Evolutionary conservation across 768 basidiomycete species (phyloP).

Genomic region (Rhizopogon vulgaris): DNA sequence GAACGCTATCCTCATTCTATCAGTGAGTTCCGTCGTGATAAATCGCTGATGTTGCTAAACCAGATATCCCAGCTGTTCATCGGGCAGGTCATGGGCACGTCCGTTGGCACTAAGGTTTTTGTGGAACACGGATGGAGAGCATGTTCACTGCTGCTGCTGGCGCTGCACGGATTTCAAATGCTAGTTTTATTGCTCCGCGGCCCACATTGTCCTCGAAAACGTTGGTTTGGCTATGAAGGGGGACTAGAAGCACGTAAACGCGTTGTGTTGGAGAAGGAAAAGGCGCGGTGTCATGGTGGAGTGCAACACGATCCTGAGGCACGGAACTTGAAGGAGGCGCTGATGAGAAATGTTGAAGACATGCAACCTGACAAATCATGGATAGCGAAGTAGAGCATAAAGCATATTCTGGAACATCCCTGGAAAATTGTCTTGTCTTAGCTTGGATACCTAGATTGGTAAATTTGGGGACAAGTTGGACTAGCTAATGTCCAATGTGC

Average conservation of each 20-base stretch:
- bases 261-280: constrained; percentile 21
- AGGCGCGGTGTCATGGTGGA: background rate
- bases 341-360: constrained; percentile 2
- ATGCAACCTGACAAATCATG: background rate
- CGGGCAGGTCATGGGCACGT: constrained; percentile 80
- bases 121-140: constrained; percentile 65
- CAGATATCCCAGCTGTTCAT: constrained; percentile 44
- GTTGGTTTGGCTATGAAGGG: constrained; percentile 64
- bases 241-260: constrained; percentile 40
- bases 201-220: constrained; percentile 44
- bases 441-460: background rate
- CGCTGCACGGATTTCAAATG: constrained; percentile 50
- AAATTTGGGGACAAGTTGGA: background rate
- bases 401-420: background rate
- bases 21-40: constrained; percentile 33
- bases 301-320: constrained; percentile 1
- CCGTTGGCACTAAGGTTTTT: constrained; percentile 69
- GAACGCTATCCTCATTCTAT: constrained; percentile 71
- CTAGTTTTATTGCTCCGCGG: constrained; percentile 58
- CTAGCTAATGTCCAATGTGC: too few relatives aligned
- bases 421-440: too few relatives aligned
- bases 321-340: constrained; percentile 1
- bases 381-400: background rate
- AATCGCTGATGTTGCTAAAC: background rate
- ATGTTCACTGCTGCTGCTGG: constrained; percentile 55